A percentile compares a stretch with the other conserved stretches of the same genome.
Conservation (phyloP, 2,329 filamentous ascomycete genomes). For the Claviceps pusilla region DNA sequence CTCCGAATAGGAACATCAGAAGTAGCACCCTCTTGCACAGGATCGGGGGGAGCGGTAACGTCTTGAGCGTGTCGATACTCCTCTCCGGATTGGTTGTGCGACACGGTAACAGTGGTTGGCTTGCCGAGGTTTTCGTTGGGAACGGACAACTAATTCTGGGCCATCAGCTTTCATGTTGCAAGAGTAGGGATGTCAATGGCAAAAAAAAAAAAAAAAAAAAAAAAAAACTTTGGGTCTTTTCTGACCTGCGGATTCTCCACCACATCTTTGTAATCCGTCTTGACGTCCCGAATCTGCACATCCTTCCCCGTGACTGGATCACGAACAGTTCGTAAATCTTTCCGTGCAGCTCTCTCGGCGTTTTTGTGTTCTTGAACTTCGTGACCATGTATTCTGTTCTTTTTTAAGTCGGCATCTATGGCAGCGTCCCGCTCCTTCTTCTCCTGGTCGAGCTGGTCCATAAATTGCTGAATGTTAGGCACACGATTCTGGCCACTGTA, state of each 20-base stretch:
- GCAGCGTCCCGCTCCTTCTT: constrained; percentile 61
- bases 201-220: no score
- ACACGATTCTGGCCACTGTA: constrained; percentile 76
- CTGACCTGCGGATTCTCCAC: constrained; percentile 56
- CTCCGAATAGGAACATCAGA: constrained; percentile 91
- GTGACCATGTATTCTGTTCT: constrained; percentile 16
- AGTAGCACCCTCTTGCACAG: constrained; percentile 64
- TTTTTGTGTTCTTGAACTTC: constrained; percentile 30
- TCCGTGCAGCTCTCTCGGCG: constrained; percentile 20
- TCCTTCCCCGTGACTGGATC: constrained; percentile 81
- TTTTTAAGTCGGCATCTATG: constrained; percentile 44
- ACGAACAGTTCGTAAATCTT: constrained; percentile 55
- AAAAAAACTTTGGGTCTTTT: background rate
- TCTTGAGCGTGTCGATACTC: constrained; percentile 81
- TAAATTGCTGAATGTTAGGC: constrained; percentile 74
- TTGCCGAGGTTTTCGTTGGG: constrained; percentile 82
- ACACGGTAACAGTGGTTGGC: constrained; percentile 55
- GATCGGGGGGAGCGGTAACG: constrained; percentile 78
- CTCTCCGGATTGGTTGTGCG: constrained; percentile 53
- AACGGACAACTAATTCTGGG: constrained; percentile 47
- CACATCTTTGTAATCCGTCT: constrained; percentile 50
- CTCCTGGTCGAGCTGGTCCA: constrained; percentile 61
- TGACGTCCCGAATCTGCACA: constrained; percentile 72
- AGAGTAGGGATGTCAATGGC: no score
- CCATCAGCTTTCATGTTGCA: background rate